Conservation (phyloP, 805 yeast genomes). For the Cyberlindnera subsufficiens region DNA sequence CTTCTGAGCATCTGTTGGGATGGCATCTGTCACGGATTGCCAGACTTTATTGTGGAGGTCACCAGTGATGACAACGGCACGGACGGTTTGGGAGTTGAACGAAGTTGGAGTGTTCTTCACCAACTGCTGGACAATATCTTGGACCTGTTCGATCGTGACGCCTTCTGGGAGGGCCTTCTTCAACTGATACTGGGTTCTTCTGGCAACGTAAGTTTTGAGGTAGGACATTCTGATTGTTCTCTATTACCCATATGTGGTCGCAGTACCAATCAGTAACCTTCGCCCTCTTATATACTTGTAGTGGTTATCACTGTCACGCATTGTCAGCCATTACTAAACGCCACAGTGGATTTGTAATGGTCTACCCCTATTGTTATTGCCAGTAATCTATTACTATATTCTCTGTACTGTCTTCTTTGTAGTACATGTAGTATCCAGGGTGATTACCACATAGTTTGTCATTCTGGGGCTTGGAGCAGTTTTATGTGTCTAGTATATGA, state of each 20-base stretch:
- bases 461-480: too few species aligned
- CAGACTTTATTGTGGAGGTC: constrained; percentile 40
- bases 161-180: constrained; percentile 38
- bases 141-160: constrained; percentile 34
- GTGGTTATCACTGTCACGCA: too few species aligned
- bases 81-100: constrained; percentile 45
- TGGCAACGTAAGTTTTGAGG: constrained; percentile 30
- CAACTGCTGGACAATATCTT: constrained; percentile 35
- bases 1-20: constrained; percentile 31
- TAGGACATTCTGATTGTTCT: constrained; percentile 10
- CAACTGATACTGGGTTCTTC: constrained; percentile 44
- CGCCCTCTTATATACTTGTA: too few species aligned
- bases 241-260: not conserved
- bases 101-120: constrained; percentile 45
- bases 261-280: not conserved
- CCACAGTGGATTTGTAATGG: too few species aligned
- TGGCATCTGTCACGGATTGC: constrained; percentile 34
- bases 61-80: constrained; percentile 44
- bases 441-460: too few species aligned
- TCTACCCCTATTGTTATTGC: too few species aligned
- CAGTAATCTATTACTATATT: too few species aligned
- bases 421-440: too few species aligned
- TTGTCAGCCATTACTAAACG: too few species aligned
- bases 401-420: too few species aligned
- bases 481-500: too few species aligned